Evolutionary conservation across 352 stramenopile species (phyloP).

Genomic region (Nannochloropsis limnetica): DNA sequence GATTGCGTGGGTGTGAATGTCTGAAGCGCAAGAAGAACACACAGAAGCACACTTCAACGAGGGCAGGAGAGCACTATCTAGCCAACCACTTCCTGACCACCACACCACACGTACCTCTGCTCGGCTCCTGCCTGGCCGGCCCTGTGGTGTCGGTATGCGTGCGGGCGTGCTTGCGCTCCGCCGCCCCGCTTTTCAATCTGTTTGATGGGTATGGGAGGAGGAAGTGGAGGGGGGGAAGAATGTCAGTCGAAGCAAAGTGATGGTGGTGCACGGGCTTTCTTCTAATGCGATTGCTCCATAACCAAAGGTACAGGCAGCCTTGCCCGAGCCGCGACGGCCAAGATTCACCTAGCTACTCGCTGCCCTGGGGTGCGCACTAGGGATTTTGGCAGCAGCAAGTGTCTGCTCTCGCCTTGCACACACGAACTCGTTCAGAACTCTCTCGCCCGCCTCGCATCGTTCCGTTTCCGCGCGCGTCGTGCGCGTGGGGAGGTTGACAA

Average conservation of each 20-base stretch:
- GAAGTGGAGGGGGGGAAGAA: neutral
- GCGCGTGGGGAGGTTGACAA: no score
- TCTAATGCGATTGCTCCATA: neutral
- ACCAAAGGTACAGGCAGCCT: neutral
- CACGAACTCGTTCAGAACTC: no score
- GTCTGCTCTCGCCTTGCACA: no score
- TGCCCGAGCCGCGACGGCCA: neutral
- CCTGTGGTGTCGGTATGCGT: neutral
- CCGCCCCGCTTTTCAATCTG: neutral
- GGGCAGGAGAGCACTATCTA: neutral
- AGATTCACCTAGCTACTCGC: neutral
- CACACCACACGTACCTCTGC: neutral
- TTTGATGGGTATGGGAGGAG: neutral
- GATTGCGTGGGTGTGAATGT: neutral
- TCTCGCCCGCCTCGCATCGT: no score
- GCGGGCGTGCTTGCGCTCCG: neutral
- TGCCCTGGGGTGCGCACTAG: neutral
- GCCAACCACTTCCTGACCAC: neutral
- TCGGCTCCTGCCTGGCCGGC: neutral
- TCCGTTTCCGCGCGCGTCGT: no score
- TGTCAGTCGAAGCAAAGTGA: neutral
- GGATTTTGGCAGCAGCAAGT: neutral
- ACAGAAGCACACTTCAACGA: neutral
- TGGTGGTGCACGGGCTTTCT: neutral
- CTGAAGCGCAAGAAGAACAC: no score